Evolutionary conservation across 2,329 filamentous ascomycete species (phyloP).

Genomic region (Neocatenulostroma microsporum): DNA sequence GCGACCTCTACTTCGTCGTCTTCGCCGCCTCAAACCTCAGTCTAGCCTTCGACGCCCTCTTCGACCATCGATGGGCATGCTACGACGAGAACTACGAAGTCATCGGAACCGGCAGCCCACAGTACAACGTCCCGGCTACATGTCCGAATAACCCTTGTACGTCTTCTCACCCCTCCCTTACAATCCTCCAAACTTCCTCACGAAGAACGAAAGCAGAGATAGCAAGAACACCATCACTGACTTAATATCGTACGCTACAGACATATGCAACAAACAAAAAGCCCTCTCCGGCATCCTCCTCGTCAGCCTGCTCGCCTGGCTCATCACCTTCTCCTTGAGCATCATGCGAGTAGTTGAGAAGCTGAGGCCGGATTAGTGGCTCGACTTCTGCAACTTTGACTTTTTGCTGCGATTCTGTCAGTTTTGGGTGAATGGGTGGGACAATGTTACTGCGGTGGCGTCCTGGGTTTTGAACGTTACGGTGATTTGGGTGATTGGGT

Average conservation of each 20-base stretch:
- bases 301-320: slow-evolving; percentile 79
- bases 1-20: slow-evolving; percentile 94
- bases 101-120: slow-evolving; percentile 11
- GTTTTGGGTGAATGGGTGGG: too few relatives aligned
- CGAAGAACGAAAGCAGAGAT: background rate
- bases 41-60: slow-evolving; percentile 77
- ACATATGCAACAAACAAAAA: slow-evolving; percentile 56
- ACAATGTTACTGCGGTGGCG: too few relatives aligned
- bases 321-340: slow-evolving; percentile 81
- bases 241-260: background rate
- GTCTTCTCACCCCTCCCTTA: background rate
- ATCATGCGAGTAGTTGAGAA: slow-evolving; percentile 33
- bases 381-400: slow-evolving; percentile 77
- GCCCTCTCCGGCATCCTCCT: slow-evolving; percentile 71
- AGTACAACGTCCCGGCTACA: slow-evolving; percentile 21
- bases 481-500: too few relatives aligned
- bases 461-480: too few relatives aligned
- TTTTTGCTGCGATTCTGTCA: slow-evolving; percentile 98
- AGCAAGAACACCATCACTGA: too few relatives aligned
- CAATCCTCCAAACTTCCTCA: background rate
- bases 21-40: slow-evolving; percentile 92
- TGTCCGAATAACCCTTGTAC: slow-evolving; percentile 27
- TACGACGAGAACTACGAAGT: slow-evolving; percentile 19
- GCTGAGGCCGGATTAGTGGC: slow-evolving; percentile 21
- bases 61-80: slow-evolving; percentile 51